Percentiles rank a stretch among this genome's conserved stretches.
Conservation (phyloP, 305 asterid genomes). For the Vinca major region DNA sequence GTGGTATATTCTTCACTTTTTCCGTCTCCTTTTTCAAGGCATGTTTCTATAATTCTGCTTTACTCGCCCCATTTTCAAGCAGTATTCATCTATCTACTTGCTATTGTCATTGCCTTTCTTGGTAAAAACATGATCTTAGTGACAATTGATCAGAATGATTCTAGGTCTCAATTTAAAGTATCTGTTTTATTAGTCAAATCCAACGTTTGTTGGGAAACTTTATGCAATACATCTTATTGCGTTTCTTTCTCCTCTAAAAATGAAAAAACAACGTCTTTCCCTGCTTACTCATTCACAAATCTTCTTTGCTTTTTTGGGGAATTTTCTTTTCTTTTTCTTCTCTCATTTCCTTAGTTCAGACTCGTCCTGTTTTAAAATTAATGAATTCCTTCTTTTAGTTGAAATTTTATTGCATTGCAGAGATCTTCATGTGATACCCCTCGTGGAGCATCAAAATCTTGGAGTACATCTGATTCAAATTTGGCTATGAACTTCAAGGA, state of each 20-base stretch:
- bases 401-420: conserved; percentile 26
- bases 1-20: too few species aligned
- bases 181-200: neutral
- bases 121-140: neutral
- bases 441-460: conserved; percentile 7
- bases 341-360: neutral
- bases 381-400: neutral
- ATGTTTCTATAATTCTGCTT: neutral
- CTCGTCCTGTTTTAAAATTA: too few species aligned
- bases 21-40: too few species aligned
- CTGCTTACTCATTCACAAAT: neutral
- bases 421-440: conserved; percentile 23
- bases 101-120: neutral
- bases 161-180: neutral
- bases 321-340: neutral
- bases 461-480: too few species aligned
- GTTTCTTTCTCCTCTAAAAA: neutral
- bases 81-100: neutral
- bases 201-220: neutral
- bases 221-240: neutral
- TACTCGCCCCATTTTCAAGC: neutral
- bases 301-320: neutral
- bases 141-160: neutral
- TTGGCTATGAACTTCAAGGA: too few species aligned
- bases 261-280: neutral